Base-by-base conservation (phyloP, 1,284 basidiomycete species). In the Marasmius fiardii region DNA sequence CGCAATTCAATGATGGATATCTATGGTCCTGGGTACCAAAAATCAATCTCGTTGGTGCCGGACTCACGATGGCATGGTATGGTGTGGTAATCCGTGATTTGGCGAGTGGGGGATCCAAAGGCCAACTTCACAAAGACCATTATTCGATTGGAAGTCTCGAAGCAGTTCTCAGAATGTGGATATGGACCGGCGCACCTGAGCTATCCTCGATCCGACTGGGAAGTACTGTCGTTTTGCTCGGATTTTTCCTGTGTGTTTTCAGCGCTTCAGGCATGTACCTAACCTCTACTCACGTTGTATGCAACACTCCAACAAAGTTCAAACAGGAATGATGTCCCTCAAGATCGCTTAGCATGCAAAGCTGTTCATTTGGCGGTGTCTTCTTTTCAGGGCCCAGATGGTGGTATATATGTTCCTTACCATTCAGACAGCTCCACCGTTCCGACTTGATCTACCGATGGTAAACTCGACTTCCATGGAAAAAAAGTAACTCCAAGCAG, bases 41-140 rank as follows among this genome's bases (percentile, higher is more conserved):
- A 20, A 73, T 86, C 23, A 74, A 73, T 35, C 65, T 88, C 4
- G 62, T 86, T 11, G 86, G 86, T 2, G 85, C 81, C 1, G 77
- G 84, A 1, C 66, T 76, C 10, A 68, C 67, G 16, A 68, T 80
- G 66, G 79, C 85, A 2, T 88, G 85, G 86, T 85, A 88, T 66
- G 63, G 66, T n/a, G 69, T 83, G 16, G 68, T 67, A 55, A 79
- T 88, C 61, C 73, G 80, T 54, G 63, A 63, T n/a, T 64, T 82
- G 35, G 79, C 83, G 4, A 73, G 63, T 20, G 66, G 65, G 16
- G 51, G 50, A 16, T 14, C 43, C 4, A 28, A 41, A 16, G 21
- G 26, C 2, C 21, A 23, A 44, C 43, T 48, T 24, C 57, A 63
- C n/a, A 43, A 45, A 7, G 62, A 70, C 7, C 61, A 73, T 52